A percentile compares a stretch with the other conserved stretches of the same genome.
Evolutionary conservation across 257 asterid species (phyloP).

Genomic region (Lycium barbarum): DNA sequence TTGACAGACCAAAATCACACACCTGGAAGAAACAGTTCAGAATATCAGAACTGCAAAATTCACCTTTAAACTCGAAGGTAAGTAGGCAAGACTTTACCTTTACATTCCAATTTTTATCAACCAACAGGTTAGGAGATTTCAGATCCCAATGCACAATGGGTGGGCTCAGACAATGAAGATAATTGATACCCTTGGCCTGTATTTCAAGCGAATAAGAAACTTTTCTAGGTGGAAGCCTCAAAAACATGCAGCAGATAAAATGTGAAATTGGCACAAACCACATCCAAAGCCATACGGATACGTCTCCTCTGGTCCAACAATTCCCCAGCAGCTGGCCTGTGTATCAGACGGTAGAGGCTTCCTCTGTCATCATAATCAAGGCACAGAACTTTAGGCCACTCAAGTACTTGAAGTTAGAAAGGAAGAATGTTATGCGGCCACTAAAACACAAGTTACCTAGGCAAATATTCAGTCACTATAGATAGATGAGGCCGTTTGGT

Average conservation of each 20-base stretch:
- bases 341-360: conserved; percentile 87
- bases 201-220: conserved; percentile 28
- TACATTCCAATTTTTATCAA: conserved; percentile 89
- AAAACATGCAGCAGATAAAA: neutral
- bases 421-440: conserved; percentile 9
- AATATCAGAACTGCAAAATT: neutral
- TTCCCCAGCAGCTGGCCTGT: conserved; percentile 91
- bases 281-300: conserved; percentile 91
- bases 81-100: conserved; percentile 54
- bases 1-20: conserved; percentile 91
- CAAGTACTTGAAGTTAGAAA: neutral
- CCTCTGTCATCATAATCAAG: conserved; percentile 58
- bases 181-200: conserved; percentile 92
- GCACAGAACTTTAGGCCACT: neutral
- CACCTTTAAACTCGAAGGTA: neutral
- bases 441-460: conserved; percentile 60
- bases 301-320: conserved; percentile 79
- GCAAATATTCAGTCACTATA: conserved; percentile 93
- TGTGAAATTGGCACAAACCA: conserved; percentile 60
- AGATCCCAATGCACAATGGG: conserved; percentile 96
- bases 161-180: conserved; percentile 82
- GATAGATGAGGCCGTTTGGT: conserved; percentile 90
- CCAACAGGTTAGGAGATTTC: conserved; percentile 89
- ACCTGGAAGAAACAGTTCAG: conserved; percentile 52
- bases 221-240: conserved; percentile 19